These are phyloP conservation scores for Spathaspora boniae DNA, from an alignment of 805 yeast species.

Conservation along the genomic window DNA sequence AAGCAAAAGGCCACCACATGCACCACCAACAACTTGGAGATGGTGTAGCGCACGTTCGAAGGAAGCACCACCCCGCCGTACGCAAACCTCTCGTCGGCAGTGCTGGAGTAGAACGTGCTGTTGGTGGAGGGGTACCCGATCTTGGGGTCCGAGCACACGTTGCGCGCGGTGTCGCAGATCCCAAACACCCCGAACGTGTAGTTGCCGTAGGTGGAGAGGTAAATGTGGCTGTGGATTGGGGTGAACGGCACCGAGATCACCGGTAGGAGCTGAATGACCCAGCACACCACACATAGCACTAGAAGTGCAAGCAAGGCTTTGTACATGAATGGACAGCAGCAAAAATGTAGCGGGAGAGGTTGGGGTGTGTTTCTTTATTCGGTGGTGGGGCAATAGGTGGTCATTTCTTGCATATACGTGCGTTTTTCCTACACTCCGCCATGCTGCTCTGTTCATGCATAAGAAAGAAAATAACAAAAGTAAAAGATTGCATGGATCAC, in stretches of 20 bases:
- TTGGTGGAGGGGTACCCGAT: slow-evolving; percentile 35
- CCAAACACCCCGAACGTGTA: slow-evolving; percentile 45
- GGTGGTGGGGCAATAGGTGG: no score
- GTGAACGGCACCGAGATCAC: slow-evolving; percentile 42
- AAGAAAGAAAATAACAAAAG: no score
- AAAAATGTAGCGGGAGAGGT: no score
- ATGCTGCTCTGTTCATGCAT: no score
- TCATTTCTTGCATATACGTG: no score
- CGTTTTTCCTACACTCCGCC: no score
- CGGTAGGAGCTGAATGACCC: slow-evolving; percentile 35
- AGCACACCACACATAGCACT: slow-evolving; percentile 21
- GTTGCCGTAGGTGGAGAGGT: slow-evolving; percentile 29
- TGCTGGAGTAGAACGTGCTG: slow-evolving; percentile 13
- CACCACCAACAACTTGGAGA: slow-evolving; percentile 39
- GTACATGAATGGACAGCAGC: slow-evolving; percentile 20
- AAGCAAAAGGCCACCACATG: slow-evolving; percentile 39
- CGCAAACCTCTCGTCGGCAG: slow-evolving; percentile 5
- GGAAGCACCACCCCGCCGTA: slow-evolving; percentile 34
- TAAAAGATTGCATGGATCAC: no score
- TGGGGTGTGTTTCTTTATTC: no score
- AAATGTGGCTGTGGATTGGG: slow-evolving; percentile 21
- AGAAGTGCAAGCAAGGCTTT: slow-evolving; percentile 28
- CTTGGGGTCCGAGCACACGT: slow-evolving; percentile 28
- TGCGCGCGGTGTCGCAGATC: slow-evolving; percentile 27
- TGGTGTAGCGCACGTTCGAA: slow-evolving; percentile 34